These are phyloP conservation scores for Solanum clarkiae DNA, from an alignment of 257 asterid species.

Conservation along the genomic window DNA sequence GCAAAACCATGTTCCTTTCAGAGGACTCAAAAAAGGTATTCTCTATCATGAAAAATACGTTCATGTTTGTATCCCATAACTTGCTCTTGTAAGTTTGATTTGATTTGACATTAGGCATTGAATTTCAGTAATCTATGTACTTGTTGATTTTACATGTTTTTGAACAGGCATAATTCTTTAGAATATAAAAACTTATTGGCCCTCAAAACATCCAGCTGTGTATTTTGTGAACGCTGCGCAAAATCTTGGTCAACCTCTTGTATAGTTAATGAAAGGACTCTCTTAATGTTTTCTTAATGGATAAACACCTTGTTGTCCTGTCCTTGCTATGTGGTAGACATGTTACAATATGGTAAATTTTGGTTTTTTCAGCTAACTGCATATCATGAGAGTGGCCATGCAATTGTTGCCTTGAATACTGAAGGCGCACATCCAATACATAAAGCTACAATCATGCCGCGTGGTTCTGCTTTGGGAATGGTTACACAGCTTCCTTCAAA, in stretches of 20 bases:
- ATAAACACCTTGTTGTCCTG: not conserved
- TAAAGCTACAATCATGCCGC: slow-evolving; percentile 92
- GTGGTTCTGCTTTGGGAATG: slow-evolving; percentile 96
- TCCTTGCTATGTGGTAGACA: not conserved
- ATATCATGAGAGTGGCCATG: slow-evolving; percentile 96
- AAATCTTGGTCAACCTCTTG: not conserved
- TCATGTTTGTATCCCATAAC: not conserved
- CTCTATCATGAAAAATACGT: not conserved
- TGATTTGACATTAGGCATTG: not conserved
- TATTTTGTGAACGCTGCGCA: not conserved
- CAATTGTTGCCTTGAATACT: slow-evolving; percentile 87
- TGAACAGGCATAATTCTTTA: not conserved
- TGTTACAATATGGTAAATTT: not conserved
- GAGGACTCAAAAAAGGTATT: slow-evolving; percentile 90
- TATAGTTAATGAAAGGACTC: not conserved
- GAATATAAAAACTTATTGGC: not conserved
- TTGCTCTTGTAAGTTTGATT: not conserved
- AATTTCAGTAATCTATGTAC: not conserved
- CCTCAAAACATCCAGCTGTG: not conserved
- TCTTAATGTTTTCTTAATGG: not conserved
- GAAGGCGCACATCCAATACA: slow-evolving; percentile 97
- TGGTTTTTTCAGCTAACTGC: slow-evolving; percentile 69
- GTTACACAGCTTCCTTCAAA: slow-evolving; percentile 93
- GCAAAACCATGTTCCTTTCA: slow-evolving; percentile 87
- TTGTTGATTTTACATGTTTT: not conserved